Base-by-base conservation (phyloP, 2,329 filamentous ascomycete genomes). In the Diaporthe velutina region DNA sequence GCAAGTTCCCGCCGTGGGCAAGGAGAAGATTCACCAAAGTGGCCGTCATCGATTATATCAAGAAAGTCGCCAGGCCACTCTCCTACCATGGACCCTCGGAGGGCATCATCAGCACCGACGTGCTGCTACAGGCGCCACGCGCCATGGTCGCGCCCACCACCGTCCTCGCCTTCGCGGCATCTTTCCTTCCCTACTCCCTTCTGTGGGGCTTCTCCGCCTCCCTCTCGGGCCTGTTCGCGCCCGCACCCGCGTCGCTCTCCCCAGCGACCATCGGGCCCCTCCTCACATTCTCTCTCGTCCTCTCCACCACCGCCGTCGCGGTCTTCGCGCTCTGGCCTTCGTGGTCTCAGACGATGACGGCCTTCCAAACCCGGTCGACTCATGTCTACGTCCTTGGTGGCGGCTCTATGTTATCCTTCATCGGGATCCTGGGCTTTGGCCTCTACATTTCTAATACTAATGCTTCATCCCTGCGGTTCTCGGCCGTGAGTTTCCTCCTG, bases 141-240 rank as follows among this genome's bases (percentile, higher is more conserved):
- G 88, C 88, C 10, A 80, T 88, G 70, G 76, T 83, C 19, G 87
- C 89, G 0, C 89, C 89, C 1, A 89, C 88, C 0, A 87, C 87
- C 0, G 71, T 84, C 19, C 82, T 91, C 1, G 82, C 89, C 19
- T 85, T 87, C 33, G 73, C 86, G 7, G 80, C 86, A 1, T 85
- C 87, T 0, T 79, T 87, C 33, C 81, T 90, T 1, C 87, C 89
- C 0, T 80, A 84, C 57, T 83, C 84, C 15, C 80, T 84, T 0
- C 83, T 90, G 13, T 90, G 89, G 86, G 86, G 86, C 15, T 74
- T 89, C 12, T 77, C 85, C 0, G 79, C 82, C 30, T 86, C 86
- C 0, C 79, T 90, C 19, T 86, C 88, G 7, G 81, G 88, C 4
- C 80, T 90, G 33, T 87, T 90, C 76, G 79, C 83, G 2, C 82